phyloP scores from a whole-genome alignment of 805 yeast genomes.

The Barnettozyma californica region DNA sequence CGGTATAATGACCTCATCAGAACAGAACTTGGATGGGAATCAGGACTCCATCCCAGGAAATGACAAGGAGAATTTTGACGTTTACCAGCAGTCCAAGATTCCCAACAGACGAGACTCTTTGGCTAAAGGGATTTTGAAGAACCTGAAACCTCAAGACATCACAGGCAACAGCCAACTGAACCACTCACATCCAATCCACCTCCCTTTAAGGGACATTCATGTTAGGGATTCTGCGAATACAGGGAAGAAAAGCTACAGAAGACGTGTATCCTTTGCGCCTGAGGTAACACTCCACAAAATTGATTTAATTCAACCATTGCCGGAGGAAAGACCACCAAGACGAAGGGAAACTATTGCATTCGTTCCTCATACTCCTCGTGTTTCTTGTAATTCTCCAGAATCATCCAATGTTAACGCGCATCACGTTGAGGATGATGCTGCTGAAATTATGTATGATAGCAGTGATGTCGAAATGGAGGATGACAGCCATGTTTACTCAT shows the following conservation, averaged over 20 bases:
- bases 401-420: conserved; percentile 1
- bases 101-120: conserved; percentile 23
- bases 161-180: conserved; percentile 8
- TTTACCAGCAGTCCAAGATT: background rate
- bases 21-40: background rate
- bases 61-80: conserved; percentile 4
- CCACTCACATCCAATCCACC: conserved; percentile 14
- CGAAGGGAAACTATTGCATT: conserved; percentile 26
- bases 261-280: conserved; percentile 28
- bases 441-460: conserved; percentile 21
- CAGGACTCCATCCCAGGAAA: background rate
- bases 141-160: conserved; percentile 4
- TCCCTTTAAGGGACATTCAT: conserved; percentile 15
- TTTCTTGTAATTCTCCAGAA: conserved; percentile 7
- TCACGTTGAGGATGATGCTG: conserved; percentile 12
- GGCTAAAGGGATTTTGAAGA: conserved; percentile 22
- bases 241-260: conserved; percentile 16
- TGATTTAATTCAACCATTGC: conserved; percentile 16
- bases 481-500: conserved; percentile 20
- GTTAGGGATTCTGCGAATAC: conserved; percentile 2
- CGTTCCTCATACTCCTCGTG: conserved; percentile 12
- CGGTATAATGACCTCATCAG: background rate
- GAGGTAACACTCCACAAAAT: conserved; percentile 27
- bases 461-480: conserved; percentile 26
- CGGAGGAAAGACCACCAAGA: conserved; percentile 17